phyloP scores from a whole-genome alignment of 1,139 yeast species.

The Waltiozyma sp. region DNA sequence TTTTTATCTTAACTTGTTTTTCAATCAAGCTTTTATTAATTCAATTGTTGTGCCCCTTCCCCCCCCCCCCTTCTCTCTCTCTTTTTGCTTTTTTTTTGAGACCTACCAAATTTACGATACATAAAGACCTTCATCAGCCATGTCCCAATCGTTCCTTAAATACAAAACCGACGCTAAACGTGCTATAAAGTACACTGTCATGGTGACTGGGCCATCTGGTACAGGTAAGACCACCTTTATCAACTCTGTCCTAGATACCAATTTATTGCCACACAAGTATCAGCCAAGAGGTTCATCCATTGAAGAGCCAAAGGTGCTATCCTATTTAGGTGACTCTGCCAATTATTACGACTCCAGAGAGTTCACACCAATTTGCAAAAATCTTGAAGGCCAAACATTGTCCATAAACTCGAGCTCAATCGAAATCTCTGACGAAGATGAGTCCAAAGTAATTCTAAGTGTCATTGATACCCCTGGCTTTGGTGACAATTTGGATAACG shows the following conservation, averaged over 20 bases:
- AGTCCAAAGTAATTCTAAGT: slow-evolving; percentile 45
- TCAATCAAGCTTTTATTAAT: too few species aligned
- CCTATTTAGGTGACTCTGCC: slow-evolving; percentile 22
- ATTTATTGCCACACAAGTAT: slow-evolving; percentile 48
- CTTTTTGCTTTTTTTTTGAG: too few species aligned
- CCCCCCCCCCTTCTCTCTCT: too few species aligned
- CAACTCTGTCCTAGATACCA: slow-evolving; percentile 59
- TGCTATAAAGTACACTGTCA: slow-evolving; percentile 70
- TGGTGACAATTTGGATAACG: slow-evolving; percentile 84
- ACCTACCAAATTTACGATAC: not conserved
- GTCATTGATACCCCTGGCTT: slow-evolving; percentile 88
- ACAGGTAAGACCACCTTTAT: slow-evolving; percentile 78
- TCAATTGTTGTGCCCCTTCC: too few species aligned
- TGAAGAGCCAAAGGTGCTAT: slow-evolving; percentile 21
- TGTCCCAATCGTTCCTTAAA: slow-evolving; percentile 33
- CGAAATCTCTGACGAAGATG: slow-evolving; percentile 48
- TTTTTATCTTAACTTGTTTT: too few species aligned
- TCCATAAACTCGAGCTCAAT: slow-evolving; percentile 59
- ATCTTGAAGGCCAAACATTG: slow-evolving; percentile 43
- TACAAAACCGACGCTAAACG: slow-evolving; percentile 69
- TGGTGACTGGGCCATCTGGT: slow-evolving; percentile 72
- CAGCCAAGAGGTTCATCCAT: slow-evolving; percentile 22
- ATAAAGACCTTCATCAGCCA: not conserved
- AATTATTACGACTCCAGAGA: slow-evolving; percentile 29
- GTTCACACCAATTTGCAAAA: slow-evolving; percentile 24